Percentiles rank a stretch among this genome's conserved stretches.
These are phyloP conservation scores for Grifola frondosa DNA, from an alignment of 1,284 basidiomycete genomes.

Conservation along the genomic window DNA sequence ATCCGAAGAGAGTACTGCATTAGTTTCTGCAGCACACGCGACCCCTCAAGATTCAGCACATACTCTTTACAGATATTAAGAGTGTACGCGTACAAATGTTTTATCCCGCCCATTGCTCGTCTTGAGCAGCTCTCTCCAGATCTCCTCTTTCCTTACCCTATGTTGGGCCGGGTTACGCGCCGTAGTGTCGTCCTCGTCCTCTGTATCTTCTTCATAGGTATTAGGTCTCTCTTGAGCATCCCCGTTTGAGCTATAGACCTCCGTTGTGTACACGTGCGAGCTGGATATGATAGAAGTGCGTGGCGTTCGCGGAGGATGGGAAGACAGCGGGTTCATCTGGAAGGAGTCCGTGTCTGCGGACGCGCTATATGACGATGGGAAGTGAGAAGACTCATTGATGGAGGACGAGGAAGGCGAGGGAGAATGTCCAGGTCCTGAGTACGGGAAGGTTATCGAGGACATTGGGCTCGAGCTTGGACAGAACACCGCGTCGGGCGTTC, in stretches of 20 bases:
- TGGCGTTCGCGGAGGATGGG: conserved; percentile 74
- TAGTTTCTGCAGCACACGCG: conserved; percentile 57
- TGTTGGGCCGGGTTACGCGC: conserved; percentile 40
- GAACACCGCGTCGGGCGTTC: too few species aligned
- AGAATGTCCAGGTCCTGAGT: conserved; percentile 24
- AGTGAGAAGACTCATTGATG: conserved; percentile 38
- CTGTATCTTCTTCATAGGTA: conserved; percentile 41
- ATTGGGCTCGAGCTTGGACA: too few species aligned
- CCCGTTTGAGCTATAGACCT: conserved; percentile 40
- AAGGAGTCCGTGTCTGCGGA: conserved; percentile 49
- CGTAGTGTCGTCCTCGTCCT: conserved; percentile 38
- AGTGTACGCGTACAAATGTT: conserved; percentile 60
- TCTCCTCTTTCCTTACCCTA: conserved; percentile 56
- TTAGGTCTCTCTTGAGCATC: conserved; percentile 33
- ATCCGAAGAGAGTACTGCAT: conserved; percentile 77
- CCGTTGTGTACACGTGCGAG: conserved; percentile 36
- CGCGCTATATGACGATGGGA: conserved; percentile 42
- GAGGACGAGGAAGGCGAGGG: conserved; percentile 37
- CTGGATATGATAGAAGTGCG: conserved; percentile 46
- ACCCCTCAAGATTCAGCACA: conserved; percentile 4
- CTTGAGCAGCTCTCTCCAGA: conserved; percentile 75
- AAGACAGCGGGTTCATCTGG: conserved; percentile 76
- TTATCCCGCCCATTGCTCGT: conserved; percentile 79
- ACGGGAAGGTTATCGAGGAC: conserved; percentile 43
- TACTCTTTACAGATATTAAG: conserved; percentile 4